Base-by-base conservation (phyloP, 129 eudicot genomes). In the Tagetes erecta region DNA sequence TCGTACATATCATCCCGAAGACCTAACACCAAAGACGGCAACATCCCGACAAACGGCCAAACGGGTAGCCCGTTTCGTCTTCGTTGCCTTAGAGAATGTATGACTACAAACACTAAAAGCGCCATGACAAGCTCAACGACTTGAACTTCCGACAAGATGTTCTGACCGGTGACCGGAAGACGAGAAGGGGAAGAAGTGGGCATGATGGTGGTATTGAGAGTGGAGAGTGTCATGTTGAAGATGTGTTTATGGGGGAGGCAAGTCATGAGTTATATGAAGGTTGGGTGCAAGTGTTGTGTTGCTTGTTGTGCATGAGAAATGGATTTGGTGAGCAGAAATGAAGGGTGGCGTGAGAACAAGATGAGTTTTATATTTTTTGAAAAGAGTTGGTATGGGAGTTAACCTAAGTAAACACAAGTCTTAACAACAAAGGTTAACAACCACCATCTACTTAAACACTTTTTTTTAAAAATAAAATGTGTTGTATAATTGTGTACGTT, bases 21-120 rank as follows among this genome's bases (percentile, higher is more conserved):
- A 13, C 89, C 96, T 4, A 74, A 45, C 34, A 90, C 45, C 68
- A 93, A 79, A 0, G 98, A 93, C 0, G 98, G 98, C 38, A 93
- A 73, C 98, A 93, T 93, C 14, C 98, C 98, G 1, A 93, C 74
- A 12, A 93, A 65, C 0, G 98, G 98, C 98, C 98, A 93, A 13
- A 67, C 78, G 0, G 98, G 87, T 1, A 93, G 85, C 38, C 96
- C 98, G 6, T 86, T 89, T 3, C 42, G 73, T 45, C 80, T 82
- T 30, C 49, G 46, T 33, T 93, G 96, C 71, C 98, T 80, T 8
- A 93, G 50, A 37, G 90, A 79, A 82, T 85, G 83, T 42, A 93
- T 87, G 6, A 68, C 74, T 0, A 90, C 3, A 63, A 89, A 93
- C 38, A 90, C 98, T 0, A 84, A 55, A 67, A 89, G 45, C 0